phyloP scores from a whole-genome alignment of 2,329 filamentous ascomycete genomes.

The Aspergillus niger region DNA sequence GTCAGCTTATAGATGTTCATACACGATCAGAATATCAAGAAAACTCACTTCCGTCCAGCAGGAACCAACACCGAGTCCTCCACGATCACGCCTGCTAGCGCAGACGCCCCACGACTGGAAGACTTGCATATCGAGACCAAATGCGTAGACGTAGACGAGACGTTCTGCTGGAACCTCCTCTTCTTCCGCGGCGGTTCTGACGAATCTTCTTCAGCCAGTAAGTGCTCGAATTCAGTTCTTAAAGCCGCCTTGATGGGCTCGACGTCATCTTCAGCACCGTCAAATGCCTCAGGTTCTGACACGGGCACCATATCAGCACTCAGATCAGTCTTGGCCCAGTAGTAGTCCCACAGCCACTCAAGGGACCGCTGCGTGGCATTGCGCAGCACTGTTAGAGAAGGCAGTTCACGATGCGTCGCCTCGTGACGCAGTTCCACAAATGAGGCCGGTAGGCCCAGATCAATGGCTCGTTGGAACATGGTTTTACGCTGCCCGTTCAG shows the following conservation, averaged over 20 bases:
- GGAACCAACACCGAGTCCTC: slow-evolving; percentile 31
- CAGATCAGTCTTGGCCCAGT: slow-evolving; percentile 63
- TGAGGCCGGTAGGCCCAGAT: slow-evolving; percentile 56
- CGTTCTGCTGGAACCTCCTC: slow-evolving; percentile 28
- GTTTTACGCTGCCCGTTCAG: slow-evolving; percentile 44
- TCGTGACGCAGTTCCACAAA: slow-evolving; percentile 91
- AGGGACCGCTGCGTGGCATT: slow-evolving; percentile 70
- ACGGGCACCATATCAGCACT: neutral
- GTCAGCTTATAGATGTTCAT: neutral
- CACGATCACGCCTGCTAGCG: slow-evolving; percentile 31
- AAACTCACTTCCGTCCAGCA: slow-evolving; percentile 31
- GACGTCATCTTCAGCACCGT: slow-evolving; percentile 12
- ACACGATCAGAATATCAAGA: neutral
- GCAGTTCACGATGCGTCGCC: slow-evolving; percentile 85
- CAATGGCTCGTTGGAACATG: slow-evolving; percentile 48
- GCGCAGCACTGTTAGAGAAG: slow-evolving; percentile 71
- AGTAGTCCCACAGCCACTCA: slow-evolving; percentile 85
- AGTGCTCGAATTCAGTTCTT: slow-evolving; percentile 21
- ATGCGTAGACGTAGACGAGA: slow-evolving; percentile 25
- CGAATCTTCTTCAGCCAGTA: slow-evolving; percentile 12
- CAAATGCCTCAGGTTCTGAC: neutral
- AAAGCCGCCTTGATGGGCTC: slow-evolving; percentile 24
- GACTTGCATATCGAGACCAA: slow-evolving; percentile 33
- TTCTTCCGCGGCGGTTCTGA: slow-evolving; percentile 31
- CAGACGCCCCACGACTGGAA: slow-evolving; percentile 17